phyloP scores from a whole-genome alignment of 345 rosid genomes.

The Populus nigra region DNA sequence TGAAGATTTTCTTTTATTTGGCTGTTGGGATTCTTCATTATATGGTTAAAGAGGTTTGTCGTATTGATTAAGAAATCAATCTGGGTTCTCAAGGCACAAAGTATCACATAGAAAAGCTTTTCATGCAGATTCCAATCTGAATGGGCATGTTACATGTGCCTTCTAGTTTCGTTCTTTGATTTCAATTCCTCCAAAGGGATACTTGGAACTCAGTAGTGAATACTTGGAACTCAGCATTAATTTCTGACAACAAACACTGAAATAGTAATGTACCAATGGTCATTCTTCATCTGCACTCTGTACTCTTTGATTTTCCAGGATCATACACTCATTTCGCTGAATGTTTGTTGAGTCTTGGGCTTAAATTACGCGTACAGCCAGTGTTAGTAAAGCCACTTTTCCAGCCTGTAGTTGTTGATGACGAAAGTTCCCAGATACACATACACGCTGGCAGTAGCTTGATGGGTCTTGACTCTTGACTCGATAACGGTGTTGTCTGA shows the following conservation, averaged over 20 bases:
- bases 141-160: background rate
- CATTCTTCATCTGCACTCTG: background rate
- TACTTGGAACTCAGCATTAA: background rate
- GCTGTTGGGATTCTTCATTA: background rate
- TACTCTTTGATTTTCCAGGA: background rate
- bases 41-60: constrained; percentile 4
- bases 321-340: background rate
- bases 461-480: background rate
- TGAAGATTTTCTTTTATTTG: constrained; percentile 9
- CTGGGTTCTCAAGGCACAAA: background rate
- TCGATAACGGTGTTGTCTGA: background rate
- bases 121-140: background rate
- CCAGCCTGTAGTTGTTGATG: background rate
- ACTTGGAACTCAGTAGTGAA: background rate
- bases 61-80: background rate
- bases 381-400: background rate
- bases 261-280: background rate
- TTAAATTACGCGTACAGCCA: background rate
- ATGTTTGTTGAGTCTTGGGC: background rate
- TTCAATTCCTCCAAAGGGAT: background rate
- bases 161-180: background rate
- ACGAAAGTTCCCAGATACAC: background rate
- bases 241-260: background rate
- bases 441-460: background rate
- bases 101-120: background rate